Percentiles rank a stretch among this genome's conserved stretches.
phyloP scores from a whole-genome alignment of 768 basidiomycete genomes.

The Kwoniella heveanensis region DNA sequence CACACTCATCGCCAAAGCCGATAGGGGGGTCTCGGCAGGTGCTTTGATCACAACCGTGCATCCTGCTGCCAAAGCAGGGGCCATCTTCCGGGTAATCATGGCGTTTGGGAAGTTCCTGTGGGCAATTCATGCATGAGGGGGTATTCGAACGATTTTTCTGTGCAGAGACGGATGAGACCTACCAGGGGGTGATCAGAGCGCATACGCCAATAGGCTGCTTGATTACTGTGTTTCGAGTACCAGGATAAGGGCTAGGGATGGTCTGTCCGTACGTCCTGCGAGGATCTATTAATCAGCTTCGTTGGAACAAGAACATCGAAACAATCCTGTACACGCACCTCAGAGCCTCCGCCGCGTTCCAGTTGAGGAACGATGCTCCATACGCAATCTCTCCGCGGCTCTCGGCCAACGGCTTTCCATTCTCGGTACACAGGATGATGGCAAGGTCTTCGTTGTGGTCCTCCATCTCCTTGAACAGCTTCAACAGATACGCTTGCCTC shows the following conservation, averaged over 20 bases:
- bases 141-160: too few species aligned
- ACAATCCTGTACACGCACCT: conserved; percentile 13
- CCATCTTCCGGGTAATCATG: conserved; percentile 44
- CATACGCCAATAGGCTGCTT: conserved; percentile 74
- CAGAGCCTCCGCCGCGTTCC: conserved; percentile 43
- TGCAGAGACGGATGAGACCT: conserved; percentile 5
- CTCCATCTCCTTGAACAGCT: conserved; percentile 28
- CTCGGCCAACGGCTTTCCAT: conserved; percentile 47
- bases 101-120: conserved; percentile 47
- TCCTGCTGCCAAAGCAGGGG: conserved; percentile 61
- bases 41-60: conserved; percentile 90
- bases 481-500: conserved; percentile 30
- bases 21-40: conserved; percentile 88
- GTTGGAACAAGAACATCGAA: background rate
- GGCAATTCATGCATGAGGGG: too few species aligned
- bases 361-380: conserved; percentile 31
- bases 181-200: conserved; percentile 54
- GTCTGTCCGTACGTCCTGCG: conserved; percentile 88
- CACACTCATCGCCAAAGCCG: conserved; percentile 71
- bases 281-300: conserved; percentile 41
- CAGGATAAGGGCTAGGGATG: conserved; percentile 73
- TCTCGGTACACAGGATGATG: conserved; percentile 43
- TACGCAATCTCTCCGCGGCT: conserved; percentile 42
- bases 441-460: conserved; percentile 43
- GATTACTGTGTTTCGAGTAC: conserved; percentile 79